A percentile compares a stretch with the other conserved stretches of the same genome.
phyloP scores from a whole-genome alignment of 805 yeast genomes.

The Starmerella vaccinii region DNA sequence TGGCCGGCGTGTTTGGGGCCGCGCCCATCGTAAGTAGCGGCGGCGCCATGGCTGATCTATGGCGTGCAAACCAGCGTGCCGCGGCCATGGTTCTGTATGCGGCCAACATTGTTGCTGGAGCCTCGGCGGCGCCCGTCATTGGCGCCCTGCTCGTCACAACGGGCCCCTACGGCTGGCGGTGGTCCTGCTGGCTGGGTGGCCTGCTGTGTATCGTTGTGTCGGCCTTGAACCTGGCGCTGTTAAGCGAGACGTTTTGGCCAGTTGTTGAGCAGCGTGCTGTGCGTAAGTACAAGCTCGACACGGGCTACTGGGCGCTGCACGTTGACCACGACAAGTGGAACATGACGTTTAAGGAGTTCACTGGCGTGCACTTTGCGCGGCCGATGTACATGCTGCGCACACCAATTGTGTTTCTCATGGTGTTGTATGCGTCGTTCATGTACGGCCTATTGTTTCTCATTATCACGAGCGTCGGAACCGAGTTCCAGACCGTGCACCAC shows the following conservation, averaged over 20 bases:
- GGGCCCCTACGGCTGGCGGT: constrained; percentile 46
- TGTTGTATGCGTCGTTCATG: constrained; percentile 36
- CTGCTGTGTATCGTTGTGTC: constrained; percentile 33
- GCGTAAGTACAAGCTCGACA: constrained; percentile 51
- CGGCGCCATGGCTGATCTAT: constrained; percentile 24
- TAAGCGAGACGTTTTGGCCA: constrained; percentile 34
- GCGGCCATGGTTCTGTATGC: constrained; percentile 19
- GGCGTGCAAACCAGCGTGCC: constrained; percentile 29
- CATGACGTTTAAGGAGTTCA: constrained; percentile 52
- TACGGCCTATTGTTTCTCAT: constrained; percentile 38
- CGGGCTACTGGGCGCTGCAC: constrained; percentile 74
- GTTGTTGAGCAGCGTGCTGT: constrained; percentile 57
- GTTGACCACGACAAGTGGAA: constrained; percentile 86
- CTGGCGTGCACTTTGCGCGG: constrained; percentile 59
- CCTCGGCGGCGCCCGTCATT: constrained; percentile 26
- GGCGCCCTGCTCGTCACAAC: constrained; percentile 30
- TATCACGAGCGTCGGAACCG: constrained; percentile 34
- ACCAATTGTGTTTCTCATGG: constrained; percentile 36
- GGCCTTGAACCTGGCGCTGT: constrained; percentile 32
- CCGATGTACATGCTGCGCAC: constrained; percentile 64
- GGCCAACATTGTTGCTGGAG: constrained; percentile 17
- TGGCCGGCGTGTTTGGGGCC: constrained; percentile 73
- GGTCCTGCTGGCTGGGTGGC: constrained; percentile 46
- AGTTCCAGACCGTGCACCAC: constrained; percentile 28
- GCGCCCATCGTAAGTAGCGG: constrained; percentile 37